Evolutionary conservation across 129 eudicot genomes (phyloP), one percentile per base, ranked within the genome.

Genomic region (Artemisia argyi): DNA sequence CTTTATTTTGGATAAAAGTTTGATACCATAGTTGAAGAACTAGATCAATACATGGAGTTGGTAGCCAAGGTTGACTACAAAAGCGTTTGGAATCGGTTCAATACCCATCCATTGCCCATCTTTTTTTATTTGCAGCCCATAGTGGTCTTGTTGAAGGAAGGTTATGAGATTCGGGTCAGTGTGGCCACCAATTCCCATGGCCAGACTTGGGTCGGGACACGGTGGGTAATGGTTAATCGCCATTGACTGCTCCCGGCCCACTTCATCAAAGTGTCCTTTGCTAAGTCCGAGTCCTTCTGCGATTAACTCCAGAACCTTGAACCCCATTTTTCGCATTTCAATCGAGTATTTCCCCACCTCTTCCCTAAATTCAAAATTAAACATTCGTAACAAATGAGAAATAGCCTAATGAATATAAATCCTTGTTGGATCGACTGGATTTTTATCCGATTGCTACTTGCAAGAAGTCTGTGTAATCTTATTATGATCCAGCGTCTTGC

Each of bases 191-290:
- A 73, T 24, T 17, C 90, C 87, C 73, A 85, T 57, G 12, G 85
- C 78, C 35, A 82, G 50, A 66, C 87, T 85, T 12, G 90, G 90
- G 55, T 82, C 79, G 12, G 87, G 90, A 50, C 90, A 79, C 48
- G 66, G 62, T 0, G 80, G 81, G 76, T 85, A 76, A 53, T 70
- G 71, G 55, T 85, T 76, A 39, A 82, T 32, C 8, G 59, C 53
- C 80, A 85, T 61, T 1, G 50, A 0, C 2, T 76, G 85, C 42
- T 46, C 69, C 26, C 60, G 35, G 64, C 82, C 72, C 22, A 78
- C 78, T 14, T 28, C 53, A 1, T 42, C 52, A 16, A 81, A 81
- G 66, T 77, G 61, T 54, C 82, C 80, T 53, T 24, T 24, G 20
- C 61, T 58, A 19, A 81, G 73, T 62, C 84, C 89, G 19, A 85